A percentile compares a stretch with the other conserved stretches of the same genome.
Evolutionary conservation across 768 basidiomycete species (phyloP).

Genomic region (Psilocybe azurescens): DNA sequence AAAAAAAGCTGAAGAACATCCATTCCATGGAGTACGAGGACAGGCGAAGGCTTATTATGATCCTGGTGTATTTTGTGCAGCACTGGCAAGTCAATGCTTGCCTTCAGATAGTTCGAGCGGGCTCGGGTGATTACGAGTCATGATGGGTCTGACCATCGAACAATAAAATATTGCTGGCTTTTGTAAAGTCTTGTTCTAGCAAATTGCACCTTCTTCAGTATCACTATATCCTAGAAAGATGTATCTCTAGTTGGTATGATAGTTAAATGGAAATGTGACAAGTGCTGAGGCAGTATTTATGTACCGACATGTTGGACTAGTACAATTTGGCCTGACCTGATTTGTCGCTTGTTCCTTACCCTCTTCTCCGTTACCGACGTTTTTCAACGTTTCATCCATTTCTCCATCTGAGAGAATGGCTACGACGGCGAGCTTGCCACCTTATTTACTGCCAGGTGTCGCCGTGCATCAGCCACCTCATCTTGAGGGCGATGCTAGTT

Average conservation of each 20-base stretch:
- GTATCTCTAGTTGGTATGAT: conserved; percentile 2
- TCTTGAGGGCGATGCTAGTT: conserved; percentile 79
- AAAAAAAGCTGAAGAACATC: not conserved
- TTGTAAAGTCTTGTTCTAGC: not conserved
- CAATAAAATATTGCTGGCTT: not conserved
- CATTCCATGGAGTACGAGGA: no score
- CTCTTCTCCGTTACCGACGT: conserved; percentile 31
- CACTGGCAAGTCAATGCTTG: not conserved
- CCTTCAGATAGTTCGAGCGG: not conserved
- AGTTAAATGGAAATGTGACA: conserved; percentile 21
- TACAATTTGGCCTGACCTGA: conserved; percentile 35
- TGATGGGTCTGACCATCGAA: not conserved
- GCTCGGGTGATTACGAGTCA: not conserved
- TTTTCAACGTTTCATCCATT: conserved; percentile 27
- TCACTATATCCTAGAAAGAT: conserved; percentile 4
- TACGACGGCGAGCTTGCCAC: conserved; percentile 72
- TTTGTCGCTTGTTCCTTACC: conserved; percentile 42
- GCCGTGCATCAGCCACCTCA: conserved; percentile 78
- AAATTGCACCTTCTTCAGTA: not conserved
- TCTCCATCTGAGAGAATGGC: conserved; percentile 56
- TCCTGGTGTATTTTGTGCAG: not conserved
- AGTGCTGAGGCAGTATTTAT: conserved; percentile 17
- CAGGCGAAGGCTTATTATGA: no score
- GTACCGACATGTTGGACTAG: conserved; percentile 16
- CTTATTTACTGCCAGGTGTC: conserved; percentile 75